These are phyloP conservation scores for Leishmania guyanensis DNA, from an alignment of 208 protist genomes.

Conservation along the genomic window DNA sequence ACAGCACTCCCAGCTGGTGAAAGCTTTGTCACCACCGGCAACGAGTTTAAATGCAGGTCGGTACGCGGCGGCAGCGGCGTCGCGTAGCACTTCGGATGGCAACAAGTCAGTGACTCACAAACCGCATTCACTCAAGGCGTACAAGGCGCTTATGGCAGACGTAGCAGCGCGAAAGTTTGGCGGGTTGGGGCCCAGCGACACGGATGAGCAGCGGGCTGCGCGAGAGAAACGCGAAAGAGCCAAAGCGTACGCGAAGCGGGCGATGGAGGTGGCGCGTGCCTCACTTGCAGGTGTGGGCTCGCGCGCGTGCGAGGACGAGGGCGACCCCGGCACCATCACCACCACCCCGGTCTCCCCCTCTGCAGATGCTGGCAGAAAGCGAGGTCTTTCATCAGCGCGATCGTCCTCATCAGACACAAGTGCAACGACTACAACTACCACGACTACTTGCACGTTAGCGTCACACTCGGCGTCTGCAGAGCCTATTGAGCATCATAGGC, in stretches of 20 bases:
- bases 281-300: slow-evolving; percentile 8
- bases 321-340: neutral
- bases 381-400: neutral
- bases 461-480: slow-evolving; percentile 2
- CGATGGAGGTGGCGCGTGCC: slow-evolving; percentile 34
- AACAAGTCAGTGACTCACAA: slow-evolving; percentile 41
- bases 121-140: slow-evolving; percentile 70
- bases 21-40: neutral
- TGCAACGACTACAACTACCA: neutral
- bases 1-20: neutral
- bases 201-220: slow-evolving; percentile 72
- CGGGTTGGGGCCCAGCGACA: slow-evolving; percentile 78
- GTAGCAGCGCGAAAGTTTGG: slow-evolving; percentile 42
- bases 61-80: neutral
- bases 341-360: neutral
- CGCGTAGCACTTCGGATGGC: too few species aligned
- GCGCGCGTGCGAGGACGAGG: neutral
- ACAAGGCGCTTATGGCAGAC: slow-evolving; percentile 66
- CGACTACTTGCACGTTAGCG: neutral
- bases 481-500: neutral
- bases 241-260: slow-evolving; percentile 56
- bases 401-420: neutral
- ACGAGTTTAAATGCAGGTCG: neutral
- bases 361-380: neutral
- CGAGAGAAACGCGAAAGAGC: slow-evolving; percentile 49